Base-by-base conservation (phyloP, 768 basidiomycete species). In the Crucibulum laeve region DNA sequence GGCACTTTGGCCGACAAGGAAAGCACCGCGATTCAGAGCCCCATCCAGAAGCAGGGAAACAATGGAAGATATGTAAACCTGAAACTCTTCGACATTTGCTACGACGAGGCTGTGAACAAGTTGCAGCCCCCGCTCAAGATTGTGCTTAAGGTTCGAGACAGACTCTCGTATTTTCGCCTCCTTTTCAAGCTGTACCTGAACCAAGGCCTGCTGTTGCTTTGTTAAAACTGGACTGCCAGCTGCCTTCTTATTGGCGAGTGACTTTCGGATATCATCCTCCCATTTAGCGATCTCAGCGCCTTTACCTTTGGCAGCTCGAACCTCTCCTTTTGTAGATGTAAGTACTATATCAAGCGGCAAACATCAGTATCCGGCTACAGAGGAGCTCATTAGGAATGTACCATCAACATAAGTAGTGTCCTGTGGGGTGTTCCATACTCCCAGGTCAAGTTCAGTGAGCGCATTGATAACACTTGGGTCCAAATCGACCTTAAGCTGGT, bases 211-310 rank as follows among this genome's bases (percentile, higher is more conserved):
- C 46, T 96, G 91, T 46, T 87, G 83, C 58, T 92, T 97, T 1
- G 88, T 89, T 14, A 97, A 61, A 1, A 69, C 69, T 4, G 64
- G 67, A 1, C 70, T 53, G 1, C 62, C 56, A 1, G 72, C 62
- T 7, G 79, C 74, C 59, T 89, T 91, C 69, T 97, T 97, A 43
- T 67, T 78, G 4, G 89, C 88, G 1, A 97, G 69, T 0, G 84
- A 80, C 52, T 88, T 84, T 7, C 93, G 80, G n/a, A 95, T 69
- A 47, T 99, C 94, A 21, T 84, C 86, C 48, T 99, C 96, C 95
- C 95, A 99, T 55, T 90, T 85, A 14, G 90, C 86, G 11, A 95
- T 87, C 25, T 90, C 91, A 4, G 87, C 80, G 45, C 84, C 87
- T 53, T 96, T 97, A 11, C 91, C 88, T 58, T 94, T 95, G 50